These are phyloP conservation scores for Neocallimastix lanati DNA, from an alignment of 192 early-diverging fungal species.

Conservation along the genomic window DNA sequence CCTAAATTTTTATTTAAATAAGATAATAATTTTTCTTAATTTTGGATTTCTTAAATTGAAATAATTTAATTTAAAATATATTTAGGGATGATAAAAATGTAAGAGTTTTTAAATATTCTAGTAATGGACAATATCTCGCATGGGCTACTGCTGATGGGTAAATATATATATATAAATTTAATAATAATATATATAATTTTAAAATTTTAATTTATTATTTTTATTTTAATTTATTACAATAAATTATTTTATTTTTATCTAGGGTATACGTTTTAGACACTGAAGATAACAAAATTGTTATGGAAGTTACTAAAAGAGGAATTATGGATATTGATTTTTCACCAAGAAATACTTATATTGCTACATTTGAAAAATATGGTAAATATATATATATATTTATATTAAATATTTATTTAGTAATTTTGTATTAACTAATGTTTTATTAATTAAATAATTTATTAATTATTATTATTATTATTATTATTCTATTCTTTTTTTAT, in stretches of 20 bases:
- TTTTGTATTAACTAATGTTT: too few species aligned
- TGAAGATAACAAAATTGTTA: conserved; percentile 31
- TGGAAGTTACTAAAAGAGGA: conserved; percentile 38
- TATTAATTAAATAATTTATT: too few species aligned
- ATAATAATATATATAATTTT: not conserved
- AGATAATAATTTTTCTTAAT: too few species aligned
- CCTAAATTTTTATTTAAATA: too few species aligned
- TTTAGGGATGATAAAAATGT: conserved; percentile 9
- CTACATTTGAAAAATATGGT: conserved; percentile 78
- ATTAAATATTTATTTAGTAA: too few species aligned
- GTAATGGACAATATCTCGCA: conserved; percentile 1
- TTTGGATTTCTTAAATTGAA: too few species aligned
- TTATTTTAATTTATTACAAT: conserved; percentile 9
- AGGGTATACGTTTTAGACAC: conserved; percentile 63
- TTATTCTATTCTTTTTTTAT: too few species aligned
- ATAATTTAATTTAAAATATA: too few species aligned
- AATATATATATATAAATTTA: not conserved
- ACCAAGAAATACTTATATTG: conserved; percentile 67
- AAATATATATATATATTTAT: too few species aligned
- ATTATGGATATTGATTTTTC: conserved; percentile 81
- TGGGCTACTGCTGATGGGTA: conserved; percentile 21
- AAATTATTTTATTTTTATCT: conserved; percentile 8
- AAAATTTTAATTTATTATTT: not conserved
- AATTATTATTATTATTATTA: too few species aligned
- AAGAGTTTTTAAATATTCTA: conserved; percentile 17